A percentile compares a stretch with the other conserved stretches of the same genome.
Conservation (phyloP, 257 asterid species). For the Gynochthodes officinalis region DNA sequence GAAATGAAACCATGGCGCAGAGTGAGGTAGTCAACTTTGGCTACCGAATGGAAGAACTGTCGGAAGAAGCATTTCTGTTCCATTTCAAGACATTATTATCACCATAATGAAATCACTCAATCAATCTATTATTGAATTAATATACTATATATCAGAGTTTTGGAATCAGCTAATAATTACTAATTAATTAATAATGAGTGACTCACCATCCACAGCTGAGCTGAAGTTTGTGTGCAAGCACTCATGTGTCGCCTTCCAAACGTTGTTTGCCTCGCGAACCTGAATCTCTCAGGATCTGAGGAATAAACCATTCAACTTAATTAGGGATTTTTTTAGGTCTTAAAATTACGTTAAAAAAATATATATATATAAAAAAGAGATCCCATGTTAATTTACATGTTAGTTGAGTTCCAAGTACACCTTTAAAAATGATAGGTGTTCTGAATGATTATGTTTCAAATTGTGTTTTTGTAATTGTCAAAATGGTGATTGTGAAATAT, state of each 20-base stretch:
- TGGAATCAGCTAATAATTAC: background rate
- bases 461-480: too few species aligned
- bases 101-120: background rate
- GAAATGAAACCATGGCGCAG: conserved; percentile 77
- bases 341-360: background rate
- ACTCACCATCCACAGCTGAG: conserved; percentile 58
- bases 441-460: too few species aligned
- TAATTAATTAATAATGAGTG: background rate
- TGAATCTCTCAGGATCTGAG: conserved; percentile 66
- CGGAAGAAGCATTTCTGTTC: conserved; percentile 67
- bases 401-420: background rate
- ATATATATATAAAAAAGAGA: too few species aligned
- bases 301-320: background rate
- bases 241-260: conserved; percentile 60
- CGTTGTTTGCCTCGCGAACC: conserved; percentile 65
- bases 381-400: too few species aligned
- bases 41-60: conserved; percentile 72
- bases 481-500: too few species aligned
- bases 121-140: too few species aligned
- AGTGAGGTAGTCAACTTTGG: conserved; percentile 68
- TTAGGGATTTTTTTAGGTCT: background rate
- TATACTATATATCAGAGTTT: background rate
- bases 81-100: too few species aligned
- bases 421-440: too few species aligned
- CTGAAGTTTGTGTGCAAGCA: conserved; percentile 27